A percentile compares a stretch with the other conserved stretches of the same genome.
Evolutionary conservation across 2,329 filamentous ascomycete species (phyloP).

Genomic region (Metarhizium robertsii): DNA sequence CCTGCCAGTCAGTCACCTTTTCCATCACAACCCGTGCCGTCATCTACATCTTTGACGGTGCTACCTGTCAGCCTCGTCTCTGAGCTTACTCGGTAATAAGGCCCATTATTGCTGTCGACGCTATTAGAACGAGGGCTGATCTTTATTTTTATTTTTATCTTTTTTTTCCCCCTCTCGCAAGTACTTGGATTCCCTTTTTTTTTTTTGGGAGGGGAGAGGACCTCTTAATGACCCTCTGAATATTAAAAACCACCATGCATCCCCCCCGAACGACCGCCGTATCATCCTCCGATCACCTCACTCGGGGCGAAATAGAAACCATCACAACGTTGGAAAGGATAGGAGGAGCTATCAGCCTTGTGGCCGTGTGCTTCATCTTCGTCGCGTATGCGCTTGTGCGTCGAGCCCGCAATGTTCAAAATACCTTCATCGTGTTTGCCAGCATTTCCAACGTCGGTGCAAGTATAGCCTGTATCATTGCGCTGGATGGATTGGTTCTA

Average conservation of each 20-base stretch:
- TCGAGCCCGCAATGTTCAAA: slow-evolving; percentile 47
- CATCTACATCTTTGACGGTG: too few relatives aligned
- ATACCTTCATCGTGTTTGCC: slow-evolving; percentile 53
- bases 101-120: too few relatives aligned
- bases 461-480: slow-evolving; percentile 60
- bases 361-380: slow-evolving; percentile 42
- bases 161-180: too few relatives aligned
- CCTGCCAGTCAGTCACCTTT: too few relatives aligned
- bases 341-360: slow-evolving; percentile 43
- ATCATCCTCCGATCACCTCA: slow-evolving; percentile 18
- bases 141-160: too few relatives aligned
- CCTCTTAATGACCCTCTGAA: not conserved
- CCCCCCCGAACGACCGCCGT: not conserved
- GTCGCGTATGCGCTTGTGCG: slow-evolving; percentile 41
- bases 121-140: too few relatives aligned
- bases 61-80: too few relatives aligned
- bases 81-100: too few relatives aligned
- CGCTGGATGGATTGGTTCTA: slow-evolving; percentile 50
- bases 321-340: slow-evolving; percentile 42
- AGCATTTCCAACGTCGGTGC: slow-evolving; percentile 51
- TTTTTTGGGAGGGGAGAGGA: not conserved
- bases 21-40: too few relatives aligned
- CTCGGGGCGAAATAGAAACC: slow-evolving; percentile 25
- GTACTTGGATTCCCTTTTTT: too few relatives aligned
- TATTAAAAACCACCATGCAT: not conserved